A percentile compares a stretch with the other conserved stretches of the same genome.
Conservation (phyloP, 371 early-diverging fungal genomes). For the Lichtheimia ornata region DNA sequence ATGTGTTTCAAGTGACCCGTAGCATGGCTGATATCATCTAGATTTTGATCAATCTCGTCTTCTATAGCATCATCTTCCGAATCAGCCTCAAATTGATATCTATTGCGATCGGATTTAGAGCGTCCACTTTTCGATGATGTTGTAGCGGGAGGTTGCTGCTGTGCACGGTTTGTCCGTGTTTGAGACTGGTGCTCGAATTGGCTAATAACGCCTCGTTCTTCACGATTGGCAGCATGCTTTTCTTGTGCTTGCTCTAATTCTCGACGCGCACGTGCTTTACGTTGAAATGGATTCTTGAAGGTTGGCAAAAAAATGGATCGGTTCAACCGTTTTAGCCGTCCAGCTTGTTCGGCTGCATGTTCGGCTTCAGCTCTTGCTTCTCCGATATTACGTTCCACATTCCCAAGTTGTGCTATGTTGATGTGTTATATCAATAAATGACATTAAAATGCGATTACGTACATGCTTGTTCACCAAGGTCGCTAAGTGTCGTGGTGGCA, state of each 20-base stretch:
- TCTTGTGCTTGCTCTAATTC: conserved; percentile 55
- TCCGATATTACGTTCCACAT: conserved; percentile 72
- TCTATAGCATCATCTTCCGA: conserved; percentile 70
- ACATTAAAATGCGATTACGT: conserved; percentile 10
- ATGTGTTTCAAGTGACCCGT: conserved; percentile 69
- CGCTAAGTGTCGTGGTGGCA: conserved; percentile 62
- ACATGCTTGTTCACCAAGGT: conserved; percentile 67
- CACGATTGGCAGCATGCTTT: conserved; percentile 47
- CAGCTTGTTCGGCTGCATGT: conserved; percentile 71
- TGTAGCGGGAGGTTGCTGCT: conserved; percentile 16
- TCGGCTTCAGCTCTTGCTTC: conserved; percentile 71
- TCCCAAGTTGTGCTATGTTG: conserved; percentile 62
- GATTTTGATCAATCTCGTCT: conserved; percentile 78
- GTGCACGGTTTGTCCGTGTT: conserved; percentile 55
- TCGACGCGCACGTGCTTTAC: conserved; percentile 56
- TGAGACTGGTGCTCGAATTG: conserved; percentile 24
- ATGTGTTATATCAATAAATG: background rate
- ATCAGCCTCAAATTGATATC: conserved; percentile 66
- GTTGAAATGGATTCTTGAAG: conserved; percentile 66
- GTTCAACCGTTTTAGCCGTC: conserved; percentile 76
- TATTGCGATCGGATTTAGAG: conserved; percentile 59
- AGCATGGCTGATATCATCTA: conserved; percentile 65
- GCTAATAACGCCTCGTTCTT: conserved; percentile 29
- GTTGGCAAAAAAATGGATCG: conserved; percentile 76
- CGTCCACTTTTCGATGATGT: conserved; percentile 9